phyloP scores from a whole-genome alignment of 2,329 filamentous ascomycete genomes.

The Plectosphaerella cucumerina region DNA sequence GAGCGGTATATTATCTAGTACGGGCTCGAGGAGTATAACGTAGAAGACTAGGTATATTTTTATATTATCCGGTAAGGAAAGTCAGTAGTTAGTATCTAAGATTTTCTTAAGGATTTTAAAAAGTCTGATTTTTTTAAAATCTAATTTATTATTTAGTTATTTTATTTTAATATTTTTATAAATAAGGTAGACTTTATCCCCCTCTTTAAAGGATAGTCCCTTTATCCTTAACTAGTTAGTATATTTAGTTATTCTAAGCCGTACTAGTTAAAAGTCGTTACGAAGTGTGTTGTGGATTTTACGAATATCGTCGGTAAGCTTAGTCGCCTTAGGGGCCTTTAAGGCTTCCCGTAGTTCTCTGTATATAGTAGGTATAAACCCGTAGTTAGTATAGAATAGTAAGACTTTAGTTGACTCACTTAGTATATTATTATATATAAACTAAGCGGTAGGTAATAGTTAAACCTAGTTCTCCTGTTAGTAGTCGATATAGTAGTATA shows the following conservation, averaged over 20 bases:
- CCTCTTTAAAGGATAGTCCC: background rate
- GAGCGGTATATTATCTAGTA: background rate
- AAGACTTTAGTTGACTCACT: constrained; percentile 2
- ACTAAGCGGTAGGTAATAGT: constrained; percentile 8
- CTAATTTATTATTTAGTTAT: background rate
- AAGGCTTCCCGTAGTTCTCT: background rate
- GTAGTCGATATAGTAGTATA: constrained; percentile 3
- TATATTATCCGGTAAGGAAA: constrained; percentile 4
- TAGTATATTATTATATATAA: constrained; percentile 10
- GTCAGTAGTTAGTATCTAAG: background rate
- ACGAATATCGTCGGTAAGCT: background rate
- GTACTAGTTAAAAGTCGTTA: too few relatives aligned
- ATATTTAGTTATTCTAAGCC: background rate
- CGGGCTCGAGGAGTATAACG: background rate
- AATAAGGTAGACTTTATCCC: constrained; percentile 1
- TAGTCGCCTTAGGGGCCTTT: background rate
- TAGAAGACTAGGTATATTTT: constrained; percentile 2
- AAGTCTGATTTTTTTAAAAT: too few relatives aligned
- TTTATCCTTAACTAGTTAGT: background rate
- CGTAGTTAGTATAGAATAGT: constrained; percentile 4
- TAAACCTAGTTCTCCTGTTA: constrained; percentile 4
- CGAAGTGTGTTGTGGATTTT: background rate
- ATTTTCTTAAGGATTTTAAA: background rate
- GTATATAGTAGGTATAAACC: background rate
- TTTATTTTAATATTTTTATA: constrained; percentile 1